Evolutionary conservation across 1,139 yeast species (phyloP), one percentile per base, ranked within the genome.

Genomic region (Hemisphaericaspora subhashii): DNA sequence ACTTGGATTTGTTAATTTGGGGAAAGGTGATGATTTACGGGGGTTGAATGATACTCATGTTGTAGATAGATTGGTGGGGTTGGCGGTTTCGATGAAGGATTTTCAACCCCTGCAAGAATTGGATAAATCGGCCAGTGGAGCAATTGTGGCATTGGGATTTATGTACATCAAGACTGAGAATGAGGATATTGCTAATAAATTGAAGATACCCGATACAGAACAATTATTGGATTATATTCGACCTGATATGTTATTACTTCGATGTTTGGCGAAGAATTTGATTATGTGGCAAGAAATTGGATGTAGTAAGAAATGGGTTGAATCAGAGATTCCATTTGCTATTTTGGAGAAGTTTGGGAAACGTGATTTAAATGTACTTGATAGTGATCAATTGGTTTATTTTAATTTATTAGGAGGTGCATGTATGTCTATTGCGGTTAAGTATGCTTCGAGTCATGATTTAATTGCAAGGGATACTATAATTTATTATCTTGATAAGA

Each of bases 1-100:
- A 0, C 62, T 90, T 18, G 99, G 99, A 0, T 77, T 82, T 45
- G 83, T 90, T n/a, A 89, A 90, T 54, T 62, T 89, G 26, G 96
- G 95, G 1, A 78, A 79, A 47, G 96, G 95, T 0, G 72, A 75
- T 42, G 79, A 77, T 43, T 63, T 83, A 37, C 67, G 75, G 35
- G 84, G 86, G 0, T 62, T 82, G 31, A 74, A 78, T 48, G 95
- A 86, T 55, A 77, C 86, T 0, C 83, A 77, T 52, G 77, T 87
- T 3, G 77, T 83, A n/a, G 89, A 84, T 43, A 72, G 69, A 40
- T 64, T 90, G 33, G 58, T 86, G 27, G 67, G 80, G 1, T 63
- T 83, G 37, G 85, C 90, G 0, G 70, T 76, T 0, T 73, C 82
- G 0, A 71, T 79, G 62, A 77, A 80, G 48, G 96, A 90, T 58